Evolutionary conservation across 305 asterid genomes (phyloP).

Genomic region (Euphrasia arctica): DNA sequence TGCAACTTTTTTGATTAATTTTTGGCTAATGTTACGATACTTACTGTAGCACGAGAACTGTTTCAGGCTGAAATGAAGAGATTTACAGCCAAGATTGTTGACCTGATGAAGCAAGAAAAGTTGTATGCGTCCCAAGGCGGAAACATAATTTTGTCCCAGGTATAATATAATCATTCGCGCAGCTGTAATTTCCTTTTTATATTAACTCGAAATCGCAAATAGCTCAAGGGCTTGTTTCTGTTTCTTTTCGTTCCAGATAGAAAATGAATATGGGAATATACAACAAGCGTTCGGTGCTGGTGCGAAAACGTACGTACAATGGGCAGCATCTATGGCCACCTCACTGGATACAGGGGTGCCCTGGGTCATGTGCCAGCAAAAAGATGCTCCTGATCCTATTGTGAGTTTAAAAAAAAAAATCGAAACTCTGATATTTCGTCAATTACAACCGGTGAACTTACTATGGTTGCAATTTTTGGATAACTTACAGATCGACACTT

Average conservation of each 20-base stretch:
- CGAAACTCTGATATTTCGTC: conserved; percentile 8
- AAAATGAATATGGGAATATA: conserved; percentile 91
- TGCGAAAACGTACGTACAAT: conserved; percentile 70
- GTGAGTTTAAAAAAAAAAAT: conserved; percentile 37
- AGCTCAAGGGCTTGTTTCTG: background rate
- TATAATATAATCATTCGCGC: conserved; percentile 16
- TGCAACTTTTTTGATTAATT: conserved; percentile 7
- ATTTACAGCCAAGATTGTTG: conserved; percentile 85
- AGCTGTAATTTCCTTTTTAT: background rate
- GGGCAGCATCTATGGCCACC: conserved; percentile 95
- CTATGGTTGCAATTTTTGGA: conserved; percentile 11
- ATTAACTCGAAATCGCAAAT: background rate
- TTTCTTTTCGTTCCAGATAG: conserved; percentile 49
- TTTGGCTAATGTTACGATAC: background rate
- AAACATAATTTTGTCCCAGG: conserved; percentile 95
- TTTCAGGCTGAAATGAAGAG: conserved; percentile 92
- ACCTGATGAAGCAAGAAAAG: conserved; percentile 82
- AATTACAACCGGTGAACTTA: conserved; percentile 2
- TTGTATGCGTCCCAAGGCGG: conserved; percentile 97
- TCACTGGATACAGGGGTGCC: conserved; percentile 86
- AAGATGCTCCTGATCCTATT: conserved; percentile 82
- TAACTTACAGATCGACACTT: conserved; percentile 76
- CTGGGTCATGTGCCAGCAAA: conserved; percentile 94
- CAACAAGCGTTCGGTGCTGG: conserved; percentile 48
- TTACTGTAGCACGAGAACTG: conserved; percentile 13